A percentile compares a stretch with the other conserved stretches of the same genome.
Conservation (phyloP, 345 rosid species). For the Citrus medica region DNA sequence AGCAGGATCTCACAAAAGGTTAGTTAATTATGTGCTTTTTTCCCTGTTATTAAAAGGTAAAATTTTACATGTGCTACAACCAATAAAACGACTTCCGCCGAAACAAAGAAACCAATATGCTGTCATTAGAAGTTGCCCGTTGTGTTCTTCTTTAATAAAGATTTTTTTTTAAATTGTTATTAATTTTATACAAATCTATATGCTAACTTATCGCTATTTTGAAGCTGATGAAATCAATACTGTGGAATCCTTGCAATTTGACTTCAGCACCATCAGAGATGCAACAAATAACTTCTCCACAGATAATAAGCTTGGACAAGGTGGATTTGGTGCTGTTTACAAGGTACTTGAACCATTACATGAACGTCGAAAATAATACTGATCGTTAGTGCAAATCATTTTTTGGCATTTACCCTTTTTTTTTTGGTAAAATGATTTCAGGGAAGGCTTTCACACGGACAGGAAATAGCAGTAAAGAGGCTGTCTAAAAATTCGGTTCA, state of each 20-base stretch:
- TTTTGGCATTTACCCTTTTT: not conserved
- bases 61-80: too few relatives aligned
- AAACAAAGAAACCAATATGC: too few relatives aligned
- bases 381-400: not conserved
- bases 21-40: not conserved
- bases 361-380: not conserved
- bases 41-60: not conserved
- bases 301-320: constrained; percentile 45
- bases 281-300: constrained; percentile 47
- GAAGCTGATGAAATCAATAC: not conserved
- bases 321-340: constrained; percentile 64
- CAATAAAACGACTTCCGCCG: too few relatives aligned
- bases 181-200: not conserved
- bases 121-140: too few relatives aligned
- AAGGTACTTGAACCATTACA: constrained; percentile 24
- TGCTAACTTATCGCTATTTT: not conserved
- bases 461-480: constrained; percentile 49
- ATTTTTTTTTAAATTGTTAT: too few relatives aligned
- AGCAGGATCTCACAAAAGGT: not conserved
- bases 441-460: constrained; percentile 36
- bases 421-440: not conserved
- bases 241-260: constrained; percentile 35
- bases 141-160: too few relatives aligned
- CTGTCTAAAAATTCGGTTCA: constrained; percentile 32
- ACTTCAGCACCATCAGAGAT: constrained; percentile 27